Base-by-base conservation (phyloP, 2,329 filamentous ascomycete species). In the Orbilia ellipsospora region DNA sequence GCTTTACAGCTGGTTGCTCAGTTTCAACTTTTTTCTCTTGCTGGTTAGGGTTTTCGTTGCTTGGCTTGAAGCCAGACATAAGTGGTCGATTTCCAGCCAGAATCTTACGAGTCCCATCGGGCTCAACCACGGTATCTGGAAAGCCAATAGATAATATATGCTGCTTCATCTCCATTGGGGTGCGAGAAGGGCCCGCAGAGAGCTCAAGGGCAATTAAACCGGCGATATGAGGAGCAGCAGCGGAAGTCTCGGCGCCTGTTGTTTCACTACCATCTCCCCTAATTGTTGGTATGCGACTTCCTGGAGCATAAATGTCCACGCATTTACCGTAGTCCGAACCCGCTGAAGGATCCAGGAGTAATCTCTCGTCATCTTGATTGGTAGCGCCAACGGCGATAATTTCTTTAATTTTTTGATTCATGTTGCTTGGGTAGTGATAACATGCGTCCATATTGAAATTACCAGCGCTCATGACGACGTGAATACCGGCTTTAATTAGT, bases 341-440 rank as follows among this genome's bases (percentile, higher is more conserved):
- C 16, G 5, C 10, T n/a, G 31, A 10, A 7, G 6, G 4, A 18
- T 13, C 44, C 16, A 48, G 3, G 5, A 6, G 1, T 4, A 48
- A n/a, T 6, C 7, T 48, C 4, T n/a, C 6, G 44, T 48, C 44
- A 1, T 18, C 15, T 18, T 48, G 8, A 13, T 48, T 7, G 16
- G 6, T n/a, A 48, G 44, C 7, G 13, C 44, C 44, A 13, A 48
- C 44, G 13, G 44, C 44, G 13, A n/a, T n/a, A n/a, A n/a, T 48
- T 48, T 48, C 44, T 48, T 48, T 48, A 13, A 48, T 48, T 4
- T 15, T 15, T 48, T 48, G 44, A n/a, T 48, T 48, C 44, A 48
- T 48, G 13, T 48, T 48, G 8, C 8, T 48, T 18, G 44, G 13
- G 44, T 1, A 15, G 13, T 48, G 44, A 18, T 10, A n/a, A 48